Evolutionary conservation across 2,329 filamentous ascomycete genomes (phyloP), one percentile per base, ranked within the genome.

Genomic region (Alternaria longipes): DNA sequence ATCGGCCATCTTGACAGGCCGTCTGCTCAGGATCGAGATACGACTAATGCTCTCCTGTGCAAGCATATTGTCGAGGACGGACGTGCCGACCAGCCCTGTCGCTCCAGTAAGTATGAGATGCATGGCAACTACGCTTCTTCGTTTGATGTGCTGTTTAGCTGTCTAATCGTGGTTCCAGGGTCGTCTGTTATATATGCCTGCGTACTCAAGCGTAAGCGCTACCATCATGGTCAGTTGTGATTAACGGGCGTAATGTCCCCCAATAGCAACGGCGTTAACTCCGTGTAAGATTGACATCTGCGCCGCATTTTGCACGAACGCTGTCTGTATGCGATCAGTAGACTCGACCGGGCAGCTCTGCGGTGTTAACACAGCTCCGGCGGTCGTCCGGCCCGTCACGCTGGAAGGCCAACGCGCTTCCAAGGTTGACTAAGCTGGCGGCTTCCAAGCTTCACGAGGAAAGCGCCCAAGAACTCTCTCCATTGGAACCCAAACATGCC

Each of bases 21-120:
- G 82, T 14, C 91, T 84, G 63, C 85, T 88, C 50, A 93, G 83
- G 68, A 94, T 87, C 22, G 89, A 89, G 71, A 93, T 86, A 68
- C 87, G 88, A 50, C 85, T 86, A 58, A 92, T 81, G 38, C 83
- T 81, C 46, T 80, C 70, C 41, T 75, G 74, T 2, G 65, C 67
- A 14, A 82, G 71, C 70, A 80, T 76, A 32, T 74, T 68, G 26
- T 76, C 66, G 22, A 82, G 76, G 4, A 81, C 75, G 7, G 74
- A 76, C 16, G 79, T 71, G 60, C 81, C 81, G 16, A 79, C 73
- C 18, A 79, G 74, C 40, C 81, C 81, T 6, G 81, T 83, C 16
- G 81, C 81, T 47, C 81, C 80, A 3, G 80, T 81, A 50, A 82
- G 75, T 24, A 83, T 81, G 59, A 82, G 74, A 70, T 82, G 81